Base-by-base conservation (phyloP, 345 rosid genomes). In the Eucalyptus marginata region DNA sequence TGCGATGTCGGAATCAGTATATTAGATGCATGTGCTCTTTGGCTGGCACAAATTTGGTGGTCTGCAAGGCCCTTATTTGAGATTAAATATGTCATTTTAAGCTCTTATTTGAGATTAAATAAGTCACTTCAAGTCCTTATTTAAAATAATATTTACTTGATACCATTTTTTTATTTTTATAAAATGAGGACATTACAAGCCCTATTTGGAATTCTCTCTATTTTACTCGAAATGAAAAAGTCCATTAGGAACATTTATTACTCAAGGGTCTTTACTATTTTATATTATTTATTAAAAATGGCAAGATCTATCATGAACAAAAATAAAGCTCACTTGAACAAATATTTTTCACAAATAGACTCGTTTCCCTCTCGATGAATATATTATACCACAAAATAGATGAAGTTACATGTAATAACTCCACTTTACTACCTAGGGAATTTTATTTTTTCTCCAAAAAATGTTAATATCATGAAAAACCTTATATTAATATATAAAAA, bases 1-100 rank as follows among this genome's bases (percentile, higher is more conserved):
- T 1, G 1, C 0, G 10, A 52, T 1, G 0, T 52, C 0, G 5
- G 58, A 52, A 52, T 52, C 58, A 7, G 0, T 52, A 52, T 52
- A 52, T 18, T 20, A 52, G 10, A 52, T 52, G 58, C 58, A 8
- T 20, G 25, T 18, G 25, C 58, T 52, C 25, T 52, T 52, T 52
- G 10, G 58, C 25, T 0, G 8, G 2, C 58, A 52, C 58, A 52
- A 52, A 52, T 18, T 52, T 52, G 10, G 10, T 52, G 58, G 58
- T 52, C 4, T 1, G 4, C 58, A 52, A 51, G 22, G 58, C 25
- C 24, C 10, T 7, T 20, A 20, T 52, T 18, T 18, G 58, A 52
- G 58, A 18, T 52, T 18, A 52, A 1, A 52, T 7, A 52, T 18
- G 25, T 52, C 25, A 8, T 8, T 52, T 52, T 4, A 52, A 52